Evolutionary conservation across 2,329 filamentous ascomycete species (phyloP).

Genomic region (Trichoderma harzianum): DNA sequence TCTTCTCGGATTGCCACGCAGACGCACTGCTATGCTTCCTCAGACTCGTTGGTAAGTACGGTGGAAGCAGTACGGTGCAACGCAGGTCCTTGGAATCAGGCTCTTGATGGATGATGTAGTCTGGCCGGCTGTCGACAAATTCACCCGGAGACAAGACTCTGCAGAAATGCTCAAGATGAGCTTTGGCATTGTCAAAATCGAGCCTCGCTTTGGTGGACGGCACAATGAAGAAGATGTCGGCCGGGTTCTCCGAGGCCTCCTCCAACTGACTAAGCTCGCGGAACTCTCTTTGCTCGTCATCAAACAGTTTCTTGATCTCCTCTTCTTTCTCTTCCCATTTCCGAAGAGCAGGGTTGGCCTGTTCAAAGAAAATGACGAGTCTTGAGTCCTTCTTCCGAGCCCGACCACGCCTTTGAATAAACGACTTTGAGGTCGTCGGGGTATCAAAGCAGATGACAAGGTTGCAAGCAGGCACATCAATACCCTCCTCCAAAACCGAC

Average conservation of each 20-base stretch:
- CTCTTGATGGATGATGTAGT: conserved; percentile 57
- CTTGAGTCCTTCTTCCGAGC: conserved; percentile 50
- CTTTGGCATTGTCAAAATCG: conserved; percentile 67
- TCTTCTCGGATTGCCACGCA: conserved; percentile 67
- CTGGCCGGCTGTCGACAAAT: conserved; percentile 63
- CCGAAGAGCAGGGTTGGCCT: conserved; percentile 26
- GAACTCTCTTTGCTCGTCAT: conserved; percentile 57
- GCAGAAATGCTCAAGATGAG: conserved; percentile 84
- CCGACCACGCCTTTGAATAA: conserved; percentile 55
- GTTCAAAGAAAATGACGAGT: conserved; percentile 46
- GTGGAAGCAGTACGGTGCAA: conserved; percentile 68
- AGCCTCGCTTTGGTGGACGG: conserved; percentile 58
- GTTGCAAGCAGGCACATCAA: conserved; percentile 64
- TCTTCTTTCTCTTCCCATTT: conserved; percentile 67
- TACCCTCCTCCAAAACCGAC: conserved; percentile 64
- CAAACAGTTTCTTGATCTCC: conserved; percentile 68
- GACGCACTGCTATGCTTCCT: conserved; percentile 26
- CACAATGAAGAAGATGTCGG: conserved; percentile 34
- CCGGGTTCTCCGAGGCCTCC: conserved; percentile 42
- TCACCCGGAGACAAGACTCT: conserved; percentile 52
- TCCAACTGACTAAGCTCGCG: conserved; percentile 48
- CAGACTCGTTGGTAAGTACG: conserved; percentile 55
- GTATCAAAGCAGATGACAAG: conserved; percentile 57
- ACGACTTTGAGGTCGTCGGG: conserved; percentile 50
- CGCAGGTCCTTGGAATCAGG: conserved; percentile 32